Conservation (phyloP, 345 rosid genomes). For the Eucalyptus decipiens region DNA sequence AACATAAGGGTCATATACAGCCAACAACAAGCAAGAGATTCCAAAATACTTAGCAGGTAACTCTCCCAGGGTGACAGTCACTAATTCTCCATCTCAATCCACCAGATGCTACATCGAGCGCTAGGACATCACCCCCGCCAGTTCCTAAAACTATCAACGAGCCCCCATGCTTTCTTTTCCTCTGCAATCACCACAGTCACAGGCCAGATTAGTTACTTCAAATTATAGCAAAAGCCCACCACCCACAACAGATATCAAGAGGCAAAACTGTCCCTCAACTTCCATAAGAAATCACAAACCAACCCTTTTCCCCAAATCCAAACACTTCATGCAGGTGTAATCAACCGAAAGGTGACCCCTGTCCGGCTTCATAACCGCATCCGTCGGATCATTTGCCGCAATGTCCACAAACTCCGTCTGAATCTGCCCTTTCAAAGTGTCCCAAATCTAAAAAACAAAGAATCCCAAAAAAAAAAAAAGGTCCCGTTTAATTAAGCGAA, state of each 20-base stretch:
- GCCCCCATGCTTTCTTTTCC: conserved; percentile 59
- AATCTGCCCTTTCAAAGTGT: conserved; percentile 52
- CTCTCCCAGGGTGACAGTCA: conserved; percentile 96
- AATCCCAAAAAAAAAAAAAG: background rate
- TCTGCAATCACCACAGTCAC: conserved; percentile 23
- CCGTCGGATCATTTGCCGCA: conserved; percentile 23
- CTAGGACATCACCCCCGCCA: conserved; percentile 84
- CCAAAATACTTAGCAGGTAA: background rate
- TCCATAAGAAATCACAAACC: background rate
- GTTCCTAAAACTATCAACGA: conserved; percentile 70
- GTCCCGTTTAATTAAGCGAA: background rate
- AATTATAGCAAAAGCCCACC: background rate
- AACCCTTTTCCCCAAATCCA: conserved; percentile 54
- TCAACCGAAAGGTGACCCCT: conserved; percentile 67
- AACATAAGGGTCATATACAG: background rate
- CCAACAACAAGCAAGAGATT: background rate
- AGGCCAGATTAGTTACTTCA: background rate
- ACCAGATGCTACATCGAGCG: conserved; percentile 84
- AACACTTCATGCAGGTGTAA: conserved; percentile 79
- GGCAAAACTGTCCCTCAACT: background rate
- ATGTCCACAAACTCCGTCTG: conserved; percentile 79
- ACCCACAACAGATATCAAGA: background rate
- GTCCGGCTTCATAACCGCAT: conserved; percentile 21
- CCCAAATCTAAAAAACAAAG: conserved; percentile 46
- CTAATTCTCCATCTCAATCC: conserved; percentile 69